Percentiles rank a stretch among this genome's conserved stretches.
Conservation (phyloP, 1,284 basidiomycete genomes). For the Paramarasmius palmivorus region DNA sequence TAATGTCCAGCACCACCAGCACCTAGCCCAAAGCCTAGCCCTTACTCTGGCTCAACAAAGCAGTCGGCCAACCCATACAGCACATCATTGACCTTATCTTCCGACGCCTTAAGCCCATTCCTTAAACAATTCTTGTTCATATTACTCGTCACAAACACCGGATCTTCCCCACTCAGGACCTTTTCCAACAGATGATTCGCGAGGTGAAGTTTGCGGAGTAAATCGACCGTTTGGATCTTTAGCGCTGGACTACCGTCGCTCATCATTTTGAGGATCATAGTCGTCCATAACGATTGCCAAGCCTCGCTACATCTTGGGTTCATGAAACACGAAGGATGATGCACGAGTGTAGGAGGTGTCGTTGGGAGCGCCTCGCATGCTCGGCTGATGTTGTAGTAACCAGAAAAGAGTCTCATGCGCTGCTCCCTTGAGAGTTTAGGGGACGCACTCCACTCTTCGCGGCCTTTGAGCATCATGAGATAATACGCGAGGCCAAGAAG, state of each 20-base stretch:
- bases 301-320: conserved; percentile 13
- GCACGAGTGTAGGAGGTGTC: conserved; percentile 10
- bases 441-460: conserved; percentile 13
- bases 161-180: conserved; percentile 8
- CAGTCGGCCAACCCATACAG: conserved; percentile 16
- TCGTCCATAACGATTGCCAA: conserved; percentile 14
- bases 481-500: conserved; percentile 15
- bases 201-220: conserved; percentile 14
- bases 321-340: conserved; percentile 13
- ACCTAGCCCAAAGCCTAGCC: too few species aligned
- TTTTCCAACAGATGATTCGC: conserved; percentile 15
- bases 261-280: conserved; percentile 10
- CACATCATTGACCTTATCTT: conserved; percentile 17
- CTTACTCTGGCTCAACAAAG: conserved; percentile 11
- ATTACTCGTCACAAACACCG: conserved; percentile 7
- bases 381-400: conserved; percentile 15
- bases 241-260: conserved; percentile 5
- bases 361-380: conserved; percentile 13
- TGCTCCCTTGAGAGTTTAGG: conserved; percentile 12
- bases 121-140: conserved; percentile 17
- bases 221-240: conserved; percentile 13
- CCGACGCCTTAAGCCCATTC: conserved; percentile 15
- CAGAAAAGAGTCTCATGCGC: conserved; percentile 12
- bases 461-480: conserved; percentile 16
- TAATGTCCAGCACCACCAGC: too few species aligned